Evolutionary conservation across 1,284 basidiomycete genomes (phyloP), one percentile per base, ranked within the genome.

Genomic region (Neonothopanus nambi): DNA sequence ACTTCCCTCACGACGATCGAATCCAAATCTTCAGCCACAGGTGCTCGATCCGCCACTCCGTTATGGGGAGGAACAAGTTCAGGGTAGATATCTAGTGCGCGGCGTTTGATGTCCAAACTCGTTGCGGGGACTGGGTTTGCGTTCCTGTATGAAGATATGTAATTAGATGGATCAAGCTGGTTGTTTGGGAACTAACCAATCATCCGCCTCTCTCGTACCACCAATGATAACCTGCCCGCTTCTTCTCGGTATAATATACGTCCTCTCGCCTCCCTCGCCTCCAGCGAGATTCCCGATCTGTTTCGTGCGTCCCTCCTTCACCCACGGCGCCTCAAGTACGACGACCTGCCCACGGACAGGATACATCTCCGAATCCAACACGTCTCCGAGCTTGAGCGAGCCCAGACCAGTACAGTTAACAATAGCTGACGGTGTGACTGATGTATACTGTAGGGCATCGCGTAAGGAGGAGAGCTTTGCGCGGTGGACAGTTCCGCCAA

Each of bases 261-360:
- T 64, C 7, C 61, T 51, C 33, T 60, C 57, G 1, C 60, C 59
- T 3, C 57, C 58, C 39, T 58, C 53, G 3, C 56, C 54, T 24
- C 57, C 54, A 20, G 52, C 57, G 3, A 61, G 24, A 24, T 50
- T 35, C 21, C 18, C 36, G 4, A 40, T 56, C 40, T 64, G 60
- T 36, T 53, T 55, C 7, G 61, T 63, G 9, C 59, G 54, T 8
- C 60, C 61, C 28, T 61, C 57, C n/a, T 57, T 61, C 9, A 64
- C 48, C 63, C 60, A 65, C 1, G 64, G 64, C 1, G 63, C 64
- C 7, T 56, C 55, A 15, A 64, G 41, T 6, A 63, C 56, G 2
- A 65, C 47, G 5, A 60, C 58, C 40, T 65, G 62, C 9, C 64
- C 63, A 3, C 64, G 59, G 11, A 65, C 51, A 11, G 64, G 61